Evolutionary conservation across 1,139 yeast species (phyloP).

Genomic region (Meyerozyma sp.): DNA sequence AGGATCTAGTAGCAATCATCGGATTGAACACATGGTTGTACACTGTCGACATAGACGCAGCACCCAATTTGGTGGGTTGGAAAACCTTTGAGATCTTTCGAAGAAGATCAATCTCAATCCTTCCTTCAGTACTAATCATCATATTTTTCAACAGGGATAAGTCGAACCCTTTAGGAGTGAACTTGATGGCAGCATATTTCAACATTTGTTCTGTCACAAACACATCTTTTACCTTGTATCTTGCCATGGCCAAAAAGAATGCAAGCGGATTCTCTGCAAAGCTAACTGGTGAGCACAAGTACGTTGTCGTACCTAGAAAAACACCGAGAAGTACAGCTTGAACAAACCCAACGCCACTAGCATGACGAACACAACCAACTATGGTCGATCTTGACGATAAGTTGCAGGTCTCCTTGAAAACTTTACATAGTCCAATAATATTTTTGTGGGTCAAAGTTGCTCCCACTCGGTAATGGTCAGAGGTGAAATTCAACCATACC

Average conservation of each 20-base stretch:
- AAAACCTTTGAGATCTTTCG: constrained; percentile 60
- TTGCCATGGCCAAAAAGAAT: constrained; percentile 66
- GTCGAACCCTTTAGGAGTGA: constrained; percentile 62
- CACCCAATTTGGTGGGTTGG: constrained; percentile 59
- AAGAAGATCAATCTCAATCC: constrained; percentile 64
- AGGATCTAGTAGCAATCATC: constrained; percentile 77
- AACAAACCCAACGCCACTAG: constrained; percentile 81
- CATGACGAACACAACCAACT: constrained; percentile 82
- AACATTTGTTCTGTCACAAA: constrained; percentile 85
- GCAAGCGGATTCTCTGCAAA: constrained; percentile 72
- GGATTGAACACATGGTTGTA: constrained; percentile 82
- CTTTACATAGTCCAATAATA: constrained; percentile 76
- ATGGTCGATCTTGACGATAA: constrained; percentile 67
- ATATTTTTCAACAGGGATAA: constrained; percentile 68
- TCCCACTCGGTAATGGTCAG: constrained; percentile 69
- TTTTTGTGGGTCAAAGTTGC: constrained; percentile 60
- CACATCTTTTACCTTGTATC: constrained; percentile 80
- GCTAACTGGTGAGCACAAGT: constrained; percentile 72
- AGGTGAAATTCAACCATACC: constrained; percentile 64
- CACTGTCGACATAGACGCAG: constrained; percentile 70
- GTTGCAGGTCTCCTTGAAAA: constrained; percentile 88
- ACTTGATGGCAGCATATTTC: constrained; percentile 60
- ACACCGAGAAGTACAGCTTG: constrained; percentile 80
- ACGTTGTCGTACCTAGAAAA: constrained; percentile 82
- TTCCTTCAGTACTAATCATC: constrained; percentile 74